Evolutionary conservation across 768 basidiomycete genomes (phyloP).

Genomic region (Cyathus striatus): DNA sequence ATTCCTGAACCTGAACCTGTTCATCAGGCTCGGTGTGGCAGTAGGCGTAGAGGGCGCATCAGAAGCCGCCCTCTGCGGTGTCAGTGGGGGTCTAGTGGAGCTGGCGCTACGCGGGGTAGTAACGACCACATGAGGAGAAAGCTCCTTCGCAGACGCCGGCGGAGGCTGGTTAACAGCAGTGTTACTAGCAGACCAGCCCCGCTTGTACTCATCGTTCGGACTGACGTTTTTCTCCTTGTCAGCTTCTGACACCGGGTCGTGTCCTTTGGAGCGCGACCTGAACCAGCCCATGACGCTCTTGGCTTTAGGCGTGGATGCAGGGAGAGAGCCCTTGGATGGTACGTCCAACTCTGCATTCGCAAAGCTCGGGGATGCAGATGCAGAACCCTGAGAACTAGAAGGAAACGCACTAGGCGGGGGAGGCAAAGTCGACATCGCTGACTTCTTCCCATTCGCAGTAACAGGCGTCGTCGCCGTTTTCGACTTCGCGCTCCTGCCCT

Average conservation of each 20-base stretch:
- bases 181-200: slow-evolving; percentile 24
- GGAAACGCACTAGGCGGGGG: slow-evolving; percentile 9
- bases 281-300: slow-evolving; percentile 99
- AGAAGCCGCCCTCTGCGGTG: slow-evolving; percentile 29
- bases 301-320: slow-evolving; percentile 81
- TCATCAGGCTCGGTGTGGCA: slow-evolving; percentile 39
- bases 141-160: slow-evolving; percentile 9
- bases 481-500: slow-evolving; percentile 31
- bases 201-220: slow-evolving; percentile 21
- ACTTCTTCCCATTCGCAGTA: slow-evolving; percentile 11
- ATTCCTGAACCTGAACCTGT: slow-evolving; percentile 46
- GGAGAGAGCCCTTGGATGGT: slow-evolving; percentile 32
- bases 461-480: slow-evolving; percentile 24
- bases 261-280: slow-evolving; percentile 61
- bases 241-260: slow-evolving; percentile 29
- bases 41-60: slow-evolving; percentile 40
- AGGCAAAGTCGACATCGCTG: slow-evolving; percentile 7
- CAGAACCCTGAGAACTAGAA: slow-evolving; percentile 2
- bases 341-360: slow-evolving; percentile 6
- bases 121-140: slow-evolving; percentile 31
- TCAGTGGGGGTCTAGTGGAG: slow-evolving; percentile 12
- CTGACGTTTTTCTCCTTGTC: slow-evolving; percentile 18
- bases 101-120: slow-evolving; percentile 27
- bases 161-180: slow-evolving; percentile 24
- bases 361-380: slow-evolving; percentile 21